Evolutionary conservation across 2,329 filamentous ascomycete species (phyloP).

Genomic region (Fusarium citri): DNA sequence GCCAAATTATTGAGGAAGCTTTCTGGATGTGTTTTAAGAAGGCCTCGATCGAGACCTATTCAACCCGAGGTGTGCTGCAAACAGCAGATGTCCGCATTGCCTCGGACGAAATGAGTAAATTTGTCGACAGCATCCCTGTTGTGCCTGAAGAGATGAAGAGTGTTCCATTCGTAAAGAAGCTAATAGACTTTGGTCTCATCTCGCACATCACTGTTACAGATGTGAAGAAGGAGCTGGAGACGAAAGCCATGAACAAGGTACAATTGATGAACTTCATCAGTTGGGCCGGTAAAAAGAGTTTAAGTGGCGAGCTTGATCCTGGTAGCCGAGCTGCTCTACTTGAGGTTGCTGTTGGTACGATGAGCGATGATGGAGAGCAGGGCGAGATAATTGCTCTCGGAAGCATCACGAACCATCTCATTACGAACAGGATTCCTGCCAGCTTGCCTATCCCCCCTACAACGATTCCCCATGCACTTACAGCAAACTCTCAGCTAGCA

Average conservation of each 20-base stretch:
- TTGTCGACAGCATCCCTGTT: conserved; percentile 89
- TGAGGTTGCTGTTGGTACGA: conserved; percentile 80
- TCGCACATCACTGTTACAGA: conserved; percentile 88
- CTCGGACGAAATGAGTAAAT: conserved; percentile 72
- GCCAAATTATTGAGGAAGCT: conserved; percentile 89
- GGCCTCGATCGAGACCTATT: conserved; percentile 87
- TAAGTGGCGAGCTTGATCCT: conserved; percentile 77
- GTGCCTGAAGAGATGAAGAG: conserved; percentile 81
- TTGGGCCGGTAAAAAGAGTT: conserved; percentile 82
- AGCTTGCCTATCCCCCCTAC: conserved; percentile 82
- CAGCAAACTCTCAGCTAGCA: conserved; percentile 71
- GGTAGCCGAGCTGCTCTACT: conserved; percentile 76
- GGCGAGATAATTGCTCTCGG: conserved; percentile 82
- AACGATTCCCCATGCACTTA: conserved; percentile 88
- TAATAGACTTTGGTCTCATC: conserved; percentile 88
- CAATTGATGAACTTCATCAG: conserved; percentile 86
- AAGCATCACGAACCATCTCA: conserved; percentile 79
- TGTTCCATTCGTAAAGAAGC: conserved; percentile 79
- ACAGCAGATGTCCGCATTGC: conserved; percentile 84
- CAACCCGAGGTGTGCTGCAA: conserved; percentile 86
- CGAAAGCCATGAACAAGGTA: conserved; percentile 80
- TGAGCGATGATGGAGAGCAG: conserved; percentile 69
- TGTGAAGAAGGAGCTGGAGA: conserved; percentile 84
- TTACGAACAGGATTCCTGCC: conserved; percentile 81
- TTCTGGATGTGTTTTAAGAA: conserved; percentile 94